phyloP scores from a whole-genome alignment of 306 rosid genomes.

The Pachyrhizus erosus region DNA sequence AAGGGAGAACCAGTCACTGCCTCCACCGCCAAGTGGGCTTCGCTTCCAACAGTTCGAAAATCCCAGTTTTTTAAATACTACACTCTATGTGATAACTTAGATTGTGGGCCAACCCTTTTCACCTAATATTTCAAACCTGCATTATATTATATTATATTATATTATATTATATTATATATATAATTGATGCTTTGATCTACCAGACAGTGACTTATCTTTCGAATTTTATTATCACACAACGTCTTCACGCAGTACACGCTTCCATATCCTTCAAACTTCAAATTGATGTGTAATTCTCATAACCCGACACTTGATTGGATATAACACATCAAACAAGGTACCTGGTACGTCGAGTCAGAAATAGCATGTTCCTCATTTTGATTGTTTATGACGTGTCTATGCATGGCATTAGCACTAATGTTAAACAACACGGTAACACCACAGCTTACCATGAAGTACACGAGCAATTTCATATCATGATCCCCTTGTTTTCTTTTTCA shows the following conservation, averaged over 20 bases:
- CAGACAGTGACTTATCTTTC: slow-evolving; percentile 40
- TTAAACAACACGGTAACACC: background rate
- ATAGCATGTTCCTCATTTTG: background rate
- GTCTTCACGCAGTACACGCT: background rate
- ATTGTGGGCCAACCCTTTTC: background rate
- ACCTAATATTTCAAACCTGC: background rate
- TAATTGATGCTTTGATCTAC: slow-evolving; percentile 11
- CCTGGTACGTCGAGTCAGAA: background rate
- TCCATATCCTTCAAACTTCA: background rate
- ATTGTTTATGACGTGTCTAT: too few relatives aligned
- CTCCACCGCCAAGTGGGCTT: too few relatives aligned
- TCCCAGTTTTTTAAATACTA: slow-evolving; percentile 22
- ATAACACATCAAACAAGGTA: background rate
- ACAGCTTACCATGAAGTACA: background rate
- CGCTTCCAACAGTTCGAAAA: background rate
- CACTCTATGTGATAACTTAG: background rate
- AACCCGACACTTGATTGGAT: background rate
- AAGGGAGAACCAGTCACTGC: too few relatives aligned
- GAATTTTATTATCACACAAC: background rate
- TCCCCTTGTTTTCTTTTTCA: too few relatives aligned
- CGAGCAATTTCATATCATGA: background rate
- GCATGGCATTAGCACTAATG: background rate
- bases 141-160: too few relatives aligned
- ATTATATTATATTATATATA: too few relatives aligned
- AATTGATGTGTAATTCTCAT: background rate